These are phyloP conservation scores for Eleusine indica DNA, from an alignment of 176 grass and related monocot genomes.

Conservation along the genomic window DNA sequence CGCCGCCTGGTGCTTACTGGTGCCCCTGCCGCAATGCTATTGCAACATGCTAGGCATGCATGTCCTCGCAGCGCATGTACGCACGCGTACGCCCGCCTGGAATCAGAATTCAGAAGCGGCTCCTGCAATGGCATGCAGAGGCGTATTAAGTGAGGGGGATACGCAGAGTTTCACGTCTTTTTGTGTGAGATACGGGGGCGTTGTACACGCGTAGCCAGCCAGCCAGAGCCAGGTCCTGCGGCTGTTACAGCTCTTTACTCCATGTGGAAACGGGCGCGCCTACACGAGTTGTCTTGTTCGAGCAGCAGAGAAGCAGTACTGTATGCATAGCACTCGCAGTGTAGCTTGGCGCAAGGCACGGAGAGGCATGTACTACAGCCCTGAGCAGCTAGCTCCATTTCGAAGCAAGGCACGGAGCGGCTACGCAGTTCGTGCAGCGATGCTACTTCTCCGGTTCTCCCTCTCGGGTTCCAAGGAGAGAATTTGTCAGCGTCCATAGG, in stretches of 20 bases:
- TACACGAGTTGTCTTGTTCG: background rate
- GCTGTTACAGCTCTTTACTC: background rate
- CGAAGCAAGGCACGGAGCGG: background rate
- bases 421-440: too few relatives aligned
- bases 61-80: background rate
- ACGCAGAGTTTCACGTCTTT: background rate
- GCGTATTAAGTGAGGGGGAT: background rate
- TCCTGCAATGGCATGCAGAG: background rate
- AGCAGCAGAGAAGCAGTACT: too few relatives aligned
- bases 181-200: slow-evolving; percentile 5
- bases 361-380: too few relatives aligned
- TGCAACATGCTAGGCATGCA: background rate
- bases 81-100: background rate
- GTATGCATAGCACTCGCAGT: background rate
- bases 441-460: background rate
- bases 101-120: background rate
- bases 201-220: background rate
- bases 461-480: slow-evolving; percentile 9
- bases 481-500: slow-evolving; percentile 35
- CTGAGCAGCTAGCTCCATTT: too few relatives aligned
- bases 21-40: background rate
- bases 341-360: too few relatives aligned
- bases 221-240: background rate
- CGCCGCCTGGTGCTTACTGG: background rate
- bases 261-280: background rate